phyloP scores from a whole-genome alignment of 768 basidiomycete species.

The Suillus bovinus region DNA sequence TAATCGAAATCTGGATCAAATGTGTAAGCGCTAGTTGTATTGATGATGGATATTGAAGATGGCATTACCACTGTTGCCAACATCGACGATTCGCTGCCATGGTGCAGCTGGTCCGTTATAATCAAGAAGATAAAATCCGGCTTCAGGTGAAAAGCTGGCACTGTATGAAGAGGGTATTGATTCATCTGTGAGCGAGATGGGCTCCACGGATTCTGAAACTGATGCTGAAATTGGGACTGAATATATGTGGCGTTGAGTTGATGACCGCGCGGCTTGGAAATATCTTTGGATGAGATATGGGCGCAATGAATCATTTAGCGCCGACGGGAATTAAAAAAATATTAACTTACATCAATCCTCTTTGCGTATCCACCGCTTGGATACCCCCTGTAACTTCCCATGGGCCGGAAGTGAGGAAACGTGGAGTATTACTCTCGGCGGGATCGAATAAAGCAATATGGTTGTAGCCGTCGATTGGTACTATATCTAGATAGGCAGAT shows the following conservation, averaged over 20 bases:
- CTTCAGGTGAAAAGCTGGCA: conserved; percentile 80
- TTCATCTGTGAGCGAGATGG: conserved; percentile 54
- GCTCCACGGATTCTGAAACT: conserved; percentile 35
- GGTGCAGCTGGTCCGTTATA: conserved; percentile 85
- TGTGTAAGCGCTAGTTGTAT: conserved; percentile 1
- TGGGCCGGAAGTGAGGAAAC: conserved; percentile 80
- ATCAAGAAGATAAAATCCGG: conserved; percentile 78
- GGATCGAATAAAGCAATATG: conserved; percentile 93
- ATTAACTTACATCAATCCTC: conserved; percentile 66
- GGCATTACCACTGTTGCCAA: conserved; percentile 45
- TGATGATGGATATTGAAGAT: conserved; percentile 8
- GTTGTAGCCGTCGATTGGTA: conserved; percentile 85
- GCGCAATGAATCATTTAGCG: conserved; percentile 19
- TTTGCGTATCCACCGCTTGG: conserved; percentile 65
- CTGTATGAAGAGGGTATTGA: conserved; percentile 56
- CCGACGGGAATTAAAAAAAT: conserved; percentile 34
- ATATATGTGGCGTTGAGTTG: conserved; percentile 83
- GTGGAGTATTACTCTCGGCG: conserved; percentile 63
- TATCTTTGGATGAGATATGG: conserved; percentile 54
- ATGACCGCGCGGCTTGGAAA: conserved; percentile 84
- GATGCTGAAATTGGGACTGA: conserved; percentile 68
- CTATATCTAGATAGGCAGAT: conserved; percentile 86
- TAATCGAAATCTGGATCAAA: conserved; percentile 54
- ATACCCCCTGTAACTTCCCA: conserved; percentile 90
- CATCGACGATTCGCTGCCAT: conserved; percentile 78